Percentiles rank a stretch among this genome's conserved stretches.
Conservation (phyloP, 208 protist species). For the Trichomonas tenax region DNA sequence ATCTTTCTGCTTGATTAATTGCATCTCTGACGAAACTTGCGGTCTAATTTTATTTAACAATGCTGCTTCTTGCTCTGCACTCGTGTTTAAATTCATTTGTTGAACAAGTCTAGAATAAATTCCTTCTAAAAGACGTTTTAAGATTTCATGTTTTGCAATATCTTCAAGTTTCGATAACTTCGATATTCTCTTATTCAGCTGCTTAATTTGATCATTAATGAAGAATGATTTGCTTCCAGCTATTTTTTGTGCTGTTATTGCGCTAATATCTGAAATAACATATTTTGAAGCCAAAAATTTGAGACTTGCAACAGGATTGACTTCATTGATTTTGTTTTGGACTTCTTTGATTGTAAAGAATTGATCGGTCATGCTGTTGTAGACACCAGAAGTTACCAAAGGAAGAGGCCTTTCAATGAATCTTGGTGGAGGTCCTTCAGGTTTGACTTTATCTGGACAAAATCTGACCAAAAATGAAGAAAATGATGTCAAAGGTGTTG, state of each 20-base stretch:
- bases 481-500: background rate
- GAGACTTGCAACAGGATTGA: background rate
- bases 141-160: background rate
- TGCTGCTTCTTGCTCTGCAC: background rate
- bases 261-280: background rate
- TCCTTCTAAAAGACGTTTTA: background rate
- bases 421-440: background rate
- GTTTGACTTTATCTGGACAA: background rate
- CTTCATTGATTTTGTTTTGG: background rate
- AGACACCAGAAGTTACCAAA: background rate
- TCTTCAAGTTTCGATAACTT: background rate
- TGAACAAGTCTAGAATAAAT: background rate
- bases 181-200: background rate
- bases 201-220: background rate
- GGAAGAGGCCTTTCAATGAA: background rate
- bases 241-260: background rate
- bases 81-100: background rate
- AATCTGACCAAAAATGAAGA: background rate
- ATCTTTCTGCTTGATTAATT: background rate
- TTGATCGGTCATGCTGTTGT: background rate
- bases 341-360: background rate
- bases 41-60: background rate
- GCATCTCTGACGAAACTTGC: background rate
- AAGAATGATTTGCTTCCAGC: background rate
- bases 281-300: background rate